phyloP scores from a whole-genome alignment of 306 rosid genomes.

The Glycyrrhiza uralensis region DNA sequence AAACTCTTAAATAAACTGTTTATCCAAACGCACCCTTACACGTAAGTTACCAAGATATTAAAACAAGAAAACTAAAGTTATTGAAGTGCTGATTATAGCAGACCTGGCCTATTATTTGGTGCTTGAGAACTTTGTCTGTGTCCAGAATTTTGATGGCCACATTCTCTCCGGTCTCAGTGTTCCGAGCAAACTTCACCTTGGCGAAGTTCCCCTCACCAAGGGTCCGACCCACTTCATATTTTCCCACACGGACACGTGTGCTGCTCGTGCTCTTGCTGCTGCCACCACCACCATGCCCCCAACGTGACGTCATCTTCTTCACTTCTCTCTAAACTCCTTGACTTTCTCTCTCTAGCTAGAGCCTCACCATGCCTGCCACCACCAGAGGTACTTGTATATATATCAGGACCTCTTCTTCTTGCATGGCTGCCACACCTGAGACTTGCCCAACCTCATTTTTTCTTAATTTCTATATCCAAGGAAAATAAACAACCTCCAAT shows the following conservation, averaged over 20 bases:
- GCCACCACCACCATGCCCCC: not conserved
- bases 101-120: conserved; percentile 82
- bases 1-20: too few species aligned
- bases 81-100: too few species aligned
- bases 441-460: conserved; percentile 65
- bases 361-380: not conserved
- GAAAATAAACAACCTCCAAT: not conserved
- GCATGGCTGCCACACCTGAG: conserved; percentile 84
- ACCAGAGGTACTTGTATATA: too few species aligned
- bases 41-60: too few species aligned
- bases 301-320: conserved; percentile 38
- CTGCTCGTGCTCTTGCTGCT: conserved; percentile 26
- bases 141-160: conserved; percentile 74
- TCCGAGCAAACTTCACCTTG: conserved; percentile 64
- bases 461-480: not conserved
- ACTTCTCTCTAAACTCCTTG: not conserved
- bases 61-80: too few species aligned
- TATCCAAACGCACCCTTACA: too few species aligned
- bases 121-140: conserved; percentile 67
- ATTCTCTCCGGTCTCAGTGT: conserved; percentile 43
- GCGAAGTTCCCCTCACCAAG: conserved; percentile 74
- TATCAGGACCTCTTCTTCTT: conserved; percentile 76
- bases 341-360: not conserved
- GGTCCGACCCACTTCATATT: conserved; percentile 63
- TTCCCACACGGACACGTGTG: conserved; percentile 45